Evolutionary conservation across 371 early-diverging fungal genomes (phyloP), one percentile per base, ranked within the genome.

Genomic region (Mucor piriformis): DNA sequence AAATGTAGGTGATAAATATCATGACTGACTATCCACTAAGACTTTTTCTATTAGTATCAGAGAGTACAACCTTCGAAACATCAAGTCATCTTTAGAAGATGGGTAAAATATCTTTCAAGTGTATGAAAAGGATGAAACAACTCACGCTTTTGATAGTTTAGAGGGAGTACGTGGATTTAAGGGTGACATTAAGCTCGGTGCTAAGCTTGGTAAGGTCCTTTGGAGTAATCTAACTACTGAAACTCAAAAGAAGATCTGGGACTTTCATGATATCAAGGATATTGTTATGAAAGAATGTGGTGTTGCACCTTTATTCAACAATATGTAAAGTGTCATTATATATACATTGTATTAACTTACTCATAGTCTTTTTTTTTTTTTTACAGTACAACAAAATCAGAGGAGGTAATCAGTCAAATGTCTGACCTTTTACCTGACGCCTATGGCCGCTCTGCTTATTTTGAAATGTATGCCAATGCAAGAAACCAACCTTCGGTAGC

Each of bases 131-230:
- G 34, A 34, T 34, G 6, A 34, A 29, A 29, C 4, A 29, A 29
- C 8, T 29, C 6, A 29, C 8, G 29, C 6, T 29, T 29, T 29
- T 29, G 29, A 1, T 29, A 29, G 42, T 18, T 47, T 83, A 25
- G 66, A 68, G 0, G 46, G 65, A 42, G 66, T 66, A 12, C 76
- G 74, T 24, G 61, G 70, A 42, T 69, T 61, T 48, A 76, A 61
- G 48, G 83, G 81, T 1, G 72, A 74, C 11, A 64, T 83, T 20
- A 68, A 63, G 11, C 53, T 83, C 2, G 65, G 54, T 34, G 83
- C 79, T 23, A 77, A 68, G 70, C 67, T 79, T 15, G 83, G 83
- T 7, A 81, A 83, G 33, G 70, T 79, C 0, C 38, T 79, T 15
- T 81, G 81, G 76, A 58, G 38, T 3, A 64, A 79, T 6, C 20